A percentile compares a stretch with the other conserved stretches of the same genome.
Conservation (phyloP, 352 stramenopile genomes). For the Globisporangium nodosum region DNA sequence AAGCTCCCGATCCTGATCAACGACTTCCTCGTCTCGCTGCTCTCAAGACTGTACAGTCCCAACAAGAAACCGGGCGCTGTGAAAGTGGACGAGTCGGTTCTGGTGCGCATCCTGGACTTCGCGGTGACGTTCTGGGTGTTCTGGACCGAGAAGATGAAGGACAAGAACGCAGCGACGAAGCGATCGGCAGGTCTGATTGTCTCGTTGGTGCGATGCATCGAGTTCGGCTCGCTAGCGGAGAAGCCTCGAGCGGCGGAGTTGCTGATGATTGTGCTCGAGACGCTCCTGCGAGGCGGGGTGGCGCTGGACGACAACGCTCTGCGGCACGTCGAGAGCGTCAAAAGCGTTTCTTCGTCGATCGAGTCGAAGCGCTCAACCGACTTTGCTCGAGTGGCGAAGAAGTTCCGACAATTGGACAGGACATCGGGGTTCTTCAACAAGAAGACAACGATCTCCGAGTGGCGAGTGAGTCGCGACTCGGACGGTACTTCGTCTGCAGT, state of each 20-base stretch:
- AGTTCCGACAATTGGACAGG: slow-evolving; percentile 58
- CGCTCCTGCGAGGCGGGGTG: slow-evolving; percentile 45
- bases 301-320: slow-evolving; percentile 45
- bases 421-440: slow-evolving; percentile 49
- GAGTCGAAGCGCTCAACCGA: slow-evolving; percentile 63
- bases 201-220: slow-evolving; percentile 54
- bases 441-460: slow-evolving; percentile 18
- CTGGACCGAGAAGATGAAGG: slow-evolving; percentile 47
- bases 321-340: slow-evolving; percentile 42
- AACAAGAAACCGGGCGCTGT: slow-evolving; percentile 10
- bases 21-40: slow-evolving; percentile 54
- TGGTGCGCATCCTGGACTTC: slow-evolving; percentile 70
- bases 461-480: slow-evolving; percentile 5
- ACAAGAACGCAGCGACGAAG: slow-evolving; percentile 41
- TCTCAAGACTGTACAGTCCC: slow-evolving; percentile 43
- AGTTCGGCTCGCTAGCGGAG: slow-evolving; percentile 35
- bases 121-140: slow-evolving; percentile 72
- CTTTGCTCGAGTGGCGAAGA: slow-evolving; percentile 57
- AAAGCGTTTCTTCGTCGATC: slow-evolving; percentile 37
- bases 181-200: slow-evolving; percentile 43
- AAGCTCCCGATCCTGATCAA: slow-evolving; percentile 67
- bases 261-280: slow-evolving; percentile 57
- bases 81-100: slow-evolving; percentile 38
- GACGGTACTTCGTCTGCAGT: neutral
- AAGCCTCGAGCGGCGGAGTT: slow-evolving; percentile 61